Base-by-base conservation (phyloP, 192 early-diverging fungal genomes). In the Coemansia brasiliensis region DNA sequence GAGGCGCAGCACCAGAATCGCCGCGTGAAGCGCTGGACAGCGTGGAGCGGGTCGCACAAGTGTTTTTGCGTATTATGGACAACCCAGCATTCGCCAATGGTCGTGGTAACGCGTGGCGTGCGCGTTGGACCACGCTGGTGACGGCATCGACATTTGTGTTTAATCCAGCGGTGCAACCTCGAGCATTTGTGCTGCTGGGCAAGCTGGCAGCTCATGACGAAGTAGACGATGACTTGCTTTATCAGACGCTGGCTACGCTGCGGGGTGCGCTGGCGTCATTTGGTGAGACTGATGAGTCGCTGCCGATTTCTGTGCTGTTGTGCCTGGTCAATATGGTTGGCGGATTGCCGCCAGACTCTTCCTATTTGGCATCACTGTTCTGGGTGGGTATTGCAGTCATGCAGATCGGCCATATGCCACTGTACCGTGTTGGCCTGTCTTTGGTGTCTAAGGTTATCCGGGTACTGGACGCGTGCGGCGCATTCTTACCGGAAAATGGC, bases 81-180 rank as follows among this genome's bases (percentile, higher is more conserved):
- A 70, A 71, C 55, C 38, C 65, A 6, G 76, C 72, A 1, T 82
- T 79, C 62, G 63, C 61, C 27, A 54, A 53, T 41, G 91, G 91
- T 50, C 83, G 92, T 38, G 86, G 89, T 6, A 87, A 88, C 61
- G 79, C 76, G 22, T 94, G 93, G 86, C 90, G 92, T 50, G 84
- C 94, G 17, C 80, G 93, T 27, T 98, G 95, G 95, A 91, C 94
- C 78, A 86, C 91, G 29, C 72, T 98, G 51, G 88, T 96, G 12
- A 86, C 93, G 8, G 88, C 90, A 38, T 91, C 90, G 46, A 93
- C 95, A 0, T 98, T 98, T 84, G 90, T 94, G 57, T 91, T 88
- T 73, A 95, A 95, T 65, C 92, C 90, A 5, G 92, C 93, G 0
- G 86, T 96, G 24, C 95, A 98, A 69, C 94, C 95, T 3, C 86